Evolutionary conservation across 208 protist genomes (phyloP).

Genomic region (Trypanosoma scelopori): DNA sequence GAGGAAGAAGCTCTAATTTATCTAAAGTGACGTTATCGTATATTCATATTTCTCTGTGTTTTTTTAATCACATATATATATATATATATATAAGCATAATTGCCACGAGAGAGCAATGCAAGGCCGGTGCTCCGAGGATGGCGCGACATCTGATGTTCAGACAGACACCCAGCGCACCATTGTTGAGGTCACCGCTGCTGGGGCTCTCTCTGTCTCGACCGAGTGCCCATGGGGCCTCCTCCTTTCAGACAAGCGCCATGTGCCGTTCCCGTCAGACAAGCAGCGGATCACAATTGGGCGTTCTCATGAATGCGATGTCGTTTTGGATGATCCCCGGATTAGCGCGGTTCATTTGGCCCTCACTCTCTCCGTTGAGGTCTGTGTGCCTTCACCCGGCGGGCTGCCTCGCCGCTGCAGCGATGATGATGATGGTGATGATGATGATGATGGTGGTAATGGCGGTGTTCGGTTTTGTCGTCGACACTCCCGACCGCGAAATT

Average conservation of each 20-base stretch:
- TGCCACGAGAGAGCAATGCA: not conserved
- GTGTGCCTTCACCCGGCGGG: slow-evolving; percentile 15
- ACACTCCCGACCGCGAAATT: not conserved
- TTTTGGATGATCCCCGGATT: slow-evolving; percentile 39
- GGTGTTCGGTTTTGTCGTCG: not conserved
- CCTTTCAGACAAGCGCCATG: slow-evolving; percentile 45
- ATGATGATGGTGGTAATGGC: no score
- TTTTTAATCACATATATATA: no score
- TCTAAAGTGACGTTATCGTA: no score
- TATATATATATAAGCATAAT: slow-evolving; percentile 6
- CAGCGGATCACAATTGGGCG: slow-evolving; percentile 48
- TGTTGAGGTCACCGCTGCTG: not conserved
- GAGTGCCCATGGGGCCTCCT: slow-evolving; percentile 49
- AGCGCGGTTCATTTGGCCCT: slow-evolving; percentile 65
- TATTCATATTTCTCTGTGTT: no score
- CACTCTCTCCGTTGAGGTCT: slow-evolving; percentile 41
- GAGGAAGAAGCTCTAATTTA: no score
- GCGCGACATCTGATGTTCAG: not conserved
- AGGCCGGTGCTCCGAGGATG: not conserved
- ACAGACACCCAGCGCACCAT: slow-evolving; percentile 9
- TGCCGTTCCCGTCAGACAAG: slow-evolving; percentile 35
- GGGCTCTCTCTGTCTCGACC: not conserved
- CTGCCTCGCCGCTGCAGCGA: not conserved
- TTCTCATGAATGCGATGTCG: slow-evolving; percentile 36
- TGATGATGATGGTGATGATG: no score